phyloP scores from a whole-genome alignment of 2,329 filamentous ascomycete genomes.

The Calonectria naviculata region DNA sequence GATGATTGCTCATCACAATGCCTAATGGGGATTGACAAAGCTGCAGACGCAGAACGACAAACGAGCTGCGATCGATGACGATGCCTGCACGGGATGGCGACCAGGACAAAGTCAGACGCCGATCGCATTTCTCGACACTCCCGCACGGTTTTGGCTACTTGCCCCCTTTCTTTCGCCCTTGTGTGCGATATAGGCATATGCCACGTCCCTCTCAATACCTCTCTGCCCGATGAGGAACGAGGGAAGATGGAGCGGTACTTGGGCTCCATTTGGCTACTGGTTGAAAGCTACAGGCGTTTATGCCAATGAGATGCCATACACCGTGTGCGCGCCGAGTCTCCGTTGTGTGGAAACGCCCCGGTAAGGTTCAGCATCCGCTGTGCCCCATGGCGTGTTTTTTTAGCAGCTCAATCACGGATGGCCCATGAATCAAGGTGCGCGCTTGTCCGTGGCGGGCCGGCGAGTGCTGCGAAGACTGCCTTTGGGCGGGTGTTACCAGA shows the following conservation, averaged over 20 bases:
- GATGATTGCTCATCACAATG: neutral
- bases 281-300: neutral
- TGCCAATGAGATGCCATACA: neutral
- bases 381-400: constrained; percentile 20
- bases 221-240: neutral
- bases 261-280: neutral
- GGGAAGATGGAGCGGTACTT: neutral
- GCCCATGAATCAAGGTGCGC: neutral
- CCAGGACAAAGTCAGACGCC: constrained; percentile 21
- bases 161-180: constrained; percentile 9
- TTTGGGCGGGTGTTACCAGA: neutral
- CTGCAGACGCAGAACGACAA: constrained; percentile 4
- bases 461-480: neutral
- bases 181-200: constrained; percentile 11
- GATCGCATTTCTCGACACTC: constrained; percentile 31
- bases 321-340: neutral
- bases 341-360: neutral
- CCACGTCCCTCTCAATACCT: neutral
- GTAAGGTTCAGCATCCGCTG: neutral
- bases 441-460: constrained; percentile 11
- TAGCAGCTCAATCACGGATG: neutral
- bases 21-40: constrained; percentile 13
- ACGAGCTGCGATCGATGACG: constrained; percentile 12
- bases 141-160: neutral
- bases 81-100: constrained; percentile 26